phyloP scores from a whole-genome alignment of 1,284 basidiomycete species.

The Butyriboletus appendiculatus region DNA sequence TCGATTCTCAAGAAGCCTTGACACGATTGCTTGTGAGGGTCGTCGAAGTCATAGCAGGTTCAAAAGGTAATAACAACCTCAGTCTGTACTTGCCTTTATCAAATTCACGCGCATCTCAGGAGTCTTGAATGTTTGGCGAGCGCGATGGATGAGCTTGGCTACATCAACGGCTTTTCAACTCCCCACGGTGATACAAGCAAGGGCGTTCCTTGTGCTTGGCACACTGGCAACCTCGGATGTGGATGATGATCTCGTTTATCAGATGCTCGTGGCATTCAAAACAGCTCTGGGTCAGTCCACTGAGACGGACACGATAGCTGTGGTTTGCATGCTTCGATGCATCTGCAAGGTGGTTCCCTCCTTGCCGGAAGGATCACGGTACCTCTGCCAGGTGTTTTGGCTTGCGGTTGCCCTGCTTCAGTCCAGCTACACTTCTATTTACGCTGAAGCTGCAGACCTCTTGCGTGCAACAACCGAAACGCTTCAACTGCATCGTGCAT shows the following conservation, averaged over 20 bases:
- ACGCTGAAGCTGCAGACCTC: conserved; percentile 67
- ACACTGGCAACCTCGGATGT: conserved; percentile 78
- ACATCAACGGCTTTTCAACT: conserved; percentile 92
- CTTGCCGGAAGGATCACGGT: conserved; percentile 67
- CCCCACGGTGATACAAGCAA: conserved; percentile 86
- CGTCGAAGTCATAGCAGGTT: conserved; percentile 65
- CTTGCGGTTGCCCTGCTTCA: conserved; percentile 81
- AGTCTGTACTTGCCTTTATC: background rate
- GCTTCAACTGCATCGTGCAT: conserved; percentile 60
- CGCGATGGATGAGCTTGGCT: conserved; percentile 92
- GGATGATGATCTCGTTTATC: conserved; percentile 87
- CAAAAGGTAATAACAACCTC: conserved; percentile 54
- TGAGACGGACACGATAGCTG: conserved; percentile 72
- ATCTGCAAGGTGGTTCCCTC: conserved; percentile 77
- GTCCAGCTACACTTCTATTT: conserved; percentile 73
- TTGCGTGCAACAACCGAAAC: conserved; percentile 69
- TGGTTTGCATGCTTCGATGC: conserved; percentile 87
- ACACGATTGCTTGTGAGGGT: conserved; percentile 65
- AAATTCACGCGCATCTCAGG: conserved; percentile 46
- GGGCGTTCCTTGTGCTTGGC: conserved; percentile 87
- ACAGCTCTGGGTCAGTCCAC: conserved; percentile 61
- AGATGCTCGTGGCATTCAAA: conserved; percentile 83
- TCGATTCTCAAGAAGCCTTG: conserved; percentile 71
- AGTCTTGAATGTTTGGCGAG: conserved; percentile 88
- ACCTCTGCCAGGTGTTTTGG: conserved; percentile 81